Evolutionary conservation across 1,139 yeast genomes (phyloP).

Genomic region (Candida anutae): DNA sequence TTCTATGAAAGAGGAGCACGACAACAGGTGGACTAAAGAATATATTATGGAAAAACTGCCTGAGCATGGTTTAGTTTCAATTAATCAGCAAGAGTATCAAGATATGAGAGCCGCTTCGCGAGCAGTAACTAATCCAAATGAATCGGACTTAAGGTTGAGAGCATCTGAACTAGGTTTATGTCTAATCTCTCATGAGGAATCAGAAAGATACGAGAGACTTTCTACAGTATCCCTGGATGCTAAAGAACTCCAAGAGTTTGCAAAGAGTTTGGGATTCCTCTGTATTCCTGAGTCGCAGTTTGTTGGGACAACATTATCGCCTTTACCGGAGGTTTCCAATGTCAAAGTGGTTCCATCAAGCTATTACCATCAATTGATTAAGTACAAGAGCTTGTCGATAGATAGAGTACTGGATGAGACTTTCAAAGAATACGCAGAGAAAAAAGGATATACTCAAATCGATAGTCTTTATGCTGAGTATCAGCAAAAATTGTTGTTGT

Average conservation of each 20-base stretch:
- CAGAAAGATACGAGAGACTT: constrained; percentile 15
- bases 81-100: constrained; percentile 13
- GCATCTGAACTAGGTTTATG: constrained; percentile 26
- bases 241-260: constrained; percentile 20
- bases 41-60: constrained; percentile 20
- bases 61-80: constrained; percentile 28
- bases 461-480: constrained; percentile 8
- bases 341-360: constrained; percentile 58
- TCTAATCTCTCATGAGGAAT: constrained; percentile 33
- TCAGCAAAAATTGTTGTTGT: background rate
- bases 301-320: constrained; percentile 52
- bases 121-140: constrained; percentile 6
- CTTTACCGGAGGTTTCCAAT: constrained; percentile 46
- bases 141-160: constrained; percentile 13
- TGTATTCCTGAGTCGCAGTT: constrained; percentile 50
- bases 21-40: background rate
- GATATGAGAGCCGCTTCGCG: constrained; percentile 13
- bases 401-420: constrained; percentile 41
- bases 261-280: constrained; percentile 39
- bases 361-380: constrained; percentile 52
- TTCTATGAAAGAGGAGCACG: constrained; percentile 13
- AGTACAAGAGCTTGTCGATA: constrained; percentile 33
- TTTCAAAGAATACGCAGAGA: constrained; percentile 37
- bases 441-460: constrained; percentile 38
- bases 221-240: constrained; percentile 9